Conservation (phyloP, 106 monocot species). For the Allium sativum region DNA sequence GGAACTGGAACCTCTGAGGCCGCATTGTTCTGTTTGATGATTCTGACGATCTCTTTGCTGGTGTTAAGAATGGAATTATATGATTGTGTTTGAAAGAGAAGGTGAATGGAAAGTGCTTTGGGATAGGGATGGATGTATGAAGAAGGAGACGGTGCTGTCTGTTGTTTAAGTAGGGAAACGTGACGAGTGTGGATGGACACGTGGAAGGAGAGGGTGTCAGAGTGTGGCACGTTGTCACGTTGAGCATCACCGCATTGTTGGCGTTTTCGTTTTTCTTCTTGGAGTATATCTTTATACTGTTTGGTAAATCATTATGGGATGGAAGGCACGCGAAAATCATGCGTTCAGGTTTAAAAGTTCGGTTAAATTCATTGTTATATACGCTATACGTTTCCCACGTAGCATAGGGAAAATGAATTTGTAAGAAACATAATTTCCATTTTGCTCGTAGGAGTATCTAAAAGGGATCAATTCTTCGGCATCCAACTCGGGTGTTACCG, state of each 20-base stretch:
- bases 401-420: too few relatives aligned
- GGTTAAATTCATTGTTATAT: too few relatives aligned
- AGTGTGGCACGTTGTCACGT: constrained; percentile 13
- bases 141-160: not conserved
- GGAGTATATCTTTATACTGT: not conserved
- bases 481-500: too few relatives aligned
- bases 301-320: too few relatives aligned
- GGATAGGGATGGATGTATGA: not conserved
- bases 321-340: too few relatives aligned
- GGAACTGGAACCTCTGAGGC: too few relatives aligned
- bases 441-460: too few relatives aligned
- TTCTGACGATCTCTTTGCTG: not conserved
- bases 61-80: not conserved
- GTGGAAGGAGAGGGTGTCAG: not conserved
- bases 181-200: not conserved
- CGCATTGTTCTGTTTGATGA: not conserved
- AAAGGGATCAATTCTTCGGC: too few relatives aligned
- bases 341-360: too few relatives aligned
- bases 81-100: not conserved
- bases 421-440: too few relatives aligned
- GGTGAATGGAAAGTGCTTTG: not conserved
- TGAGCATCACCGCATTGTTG: not conserved
- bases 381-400: too few relatives aligned
- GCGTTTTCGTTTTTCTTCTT: not conserved
- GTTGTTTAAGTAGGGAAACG: not conserved